Evolutionary conservation across 2,329 filamentous ascomycete genomes (phyloP).

Genomic region (Fusarium vanettenii): DNA sequence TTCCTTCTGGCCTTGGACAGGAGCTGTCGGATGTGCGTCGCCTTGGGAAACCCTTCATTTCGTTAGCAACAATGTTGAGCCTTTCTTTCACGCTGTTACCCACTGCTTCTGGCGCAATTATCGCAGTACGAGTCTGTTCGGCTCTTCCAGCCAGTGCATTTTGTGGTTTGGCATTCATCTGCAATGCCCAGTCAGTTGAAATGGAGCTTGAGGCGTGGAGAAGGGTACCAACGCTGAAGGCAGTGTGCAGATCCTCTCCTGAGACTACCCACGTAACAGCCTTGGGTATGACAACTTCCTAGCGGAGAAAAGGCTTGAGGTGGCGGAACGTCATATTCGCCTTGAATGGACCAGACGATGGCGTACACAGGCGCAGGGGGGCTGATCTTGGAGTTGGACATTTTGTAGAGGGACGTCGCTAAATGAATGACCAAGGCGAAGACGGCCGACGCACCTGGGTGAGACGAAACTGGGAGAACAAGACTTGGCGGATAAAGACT

Average conservation of each 20-base stretch:
- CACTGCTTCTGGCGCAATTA: not conserved
- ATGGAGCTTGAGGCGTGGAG: not conserved
- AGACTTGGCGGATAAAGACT: not conserved
- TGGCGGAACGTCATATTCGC: not conserved
- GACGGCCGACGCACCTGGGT: not conserved
- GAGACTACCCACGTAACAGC: not conserved
- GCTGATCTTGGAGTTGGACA: not conserved
- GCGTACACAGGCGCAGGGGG: not conserved
- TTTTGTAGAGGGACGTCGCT: not conserved
- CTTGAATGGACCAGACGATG: not conserved
- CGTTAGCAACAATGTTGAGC: not conserved
- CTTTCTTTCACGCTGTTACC: not conserved
- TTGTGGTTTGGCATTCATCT: not conserved
- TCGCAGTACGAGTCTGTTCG: not conserved
- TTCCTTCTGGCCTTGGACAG: not conserved
- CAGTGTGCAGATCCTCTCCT: not conserved
- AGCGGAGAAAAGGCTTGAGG: not conserved
- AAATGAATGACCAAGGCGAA: not conserved
- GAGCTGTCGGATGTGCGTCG: not conserved
- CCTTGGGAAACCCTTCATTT: not conserved
- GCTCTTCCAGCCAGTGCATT: not conserved
- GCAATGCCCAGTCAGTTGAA: not conserved
- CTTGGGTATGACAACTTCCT: not conserved
- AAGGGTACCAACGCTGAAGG: not conserved
- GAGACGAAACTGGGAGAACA: not conserved